Conservation (phyloP, 192 early-diverging fungal species). For the Phycomyces blakesleeanus region DNA sequence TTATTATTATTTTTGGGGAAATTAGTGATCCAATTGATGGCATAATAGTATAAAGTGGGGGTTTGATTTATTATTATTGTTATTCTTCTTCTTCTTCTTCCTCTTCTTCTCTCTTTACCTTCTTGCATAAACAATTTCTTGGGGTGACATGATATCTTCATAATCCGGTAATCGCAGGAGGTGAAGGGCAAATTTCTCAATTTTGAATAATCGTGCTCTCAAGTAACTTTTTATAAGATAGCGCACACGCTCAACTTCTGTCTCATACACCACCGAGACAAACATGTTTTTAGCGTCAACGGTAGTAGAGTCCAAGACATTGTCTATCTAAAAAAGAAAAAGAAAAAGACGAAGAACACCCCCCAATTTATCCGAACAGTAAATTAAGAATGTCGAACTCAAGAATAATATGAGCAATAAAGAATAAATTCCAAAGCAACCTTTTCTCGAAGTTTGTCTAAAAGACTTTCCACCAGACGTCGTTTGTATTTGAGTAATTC, state of each 20-base stretch:
- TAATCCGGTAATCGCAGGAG: slow-evolving; percentile 38
- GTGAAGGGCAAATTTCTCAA: slow-evolving; percentile 49
- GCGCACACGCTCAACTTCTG: slow-evolving; percentile 65
- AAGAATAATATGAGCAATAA: background rate
- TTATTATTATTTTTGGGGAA: background rate
- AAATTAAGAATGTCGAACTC: too few species aligned
- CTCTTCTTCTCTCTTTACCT: slow-evolving; percentile 20
- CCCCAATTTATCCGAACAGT: too few species aligned
- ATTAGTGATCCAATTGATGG: too few species aligned
- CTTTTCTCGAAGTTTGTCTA: slow-evolving; percentile 56
- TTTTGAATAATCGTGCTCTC: slow-evolving; percentile 61
- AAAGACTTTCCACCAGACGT: slow-evolving; percentile 40
- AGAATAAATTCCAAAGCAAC: slow-evolving; percentile 16
- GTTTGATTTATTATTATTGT: background rate
- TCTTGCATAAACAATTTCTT: slow-evolving; percentile 47
- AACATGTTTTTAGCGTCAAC: slow-evolving; percentile 46
- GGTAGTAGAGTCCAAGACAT: slow-evolving; percentile 31
- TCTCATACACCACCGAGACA: slow-evolving; percentile 53
- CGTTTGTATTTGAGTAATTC: slow-evolving; percentile 55
- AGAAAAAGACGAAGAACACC: too few species aligned
- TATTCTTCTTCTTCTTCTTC: slow-evolving; percentile 12
- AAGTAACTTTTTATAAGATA: slow-evolving; percentile 63
- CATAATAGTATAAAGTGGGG: slow-evolving; percentile 1
- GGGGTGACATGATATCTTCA: slow-evolving; percentile 40
- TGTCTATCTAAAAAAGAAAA: slow-evolving; percentile 30